Evolutionary conservation across 805 yeast genomes (phyloP).

Genomic region (Saccharomycodes ludwigii): DNA sequence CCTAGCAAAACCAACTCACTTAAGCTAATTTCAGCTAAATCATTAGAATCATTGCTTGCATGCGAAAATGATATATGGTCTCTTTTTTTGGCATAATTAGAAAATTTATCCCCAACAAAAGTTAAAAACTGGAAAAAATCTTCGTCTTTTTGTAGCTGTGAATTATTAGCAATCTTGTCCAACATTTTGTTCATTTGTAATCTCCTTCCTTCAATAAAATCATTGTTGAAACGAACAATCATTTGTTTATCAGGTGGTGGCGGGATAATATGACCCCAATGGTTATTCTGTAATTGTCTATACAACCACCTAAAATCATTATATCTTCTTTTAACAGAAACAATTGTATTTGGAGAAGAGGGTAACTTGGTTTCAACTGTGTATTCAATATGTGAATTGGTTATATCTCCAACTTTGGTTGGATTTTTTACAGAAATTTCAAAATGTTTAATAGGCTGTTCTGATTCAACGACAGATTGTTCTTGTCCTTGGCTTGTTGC

Average conservation of each 20-base stretch:
- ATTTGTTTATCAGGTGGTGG: slow-evolving; percentile 95
- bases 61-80: slow-evolving; percentile 47
- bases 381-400: slow-evolving; percentile 82
- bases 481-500: too few relatives aligned
- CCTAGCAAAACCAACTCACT: slow-evolving; percentile 23
- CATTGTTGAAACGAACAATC: slow-evolving; percentile 83
- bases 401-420: slow-evolving; percentile 77
- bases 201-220: slow-evolving; percentile 78
- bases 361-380: slow-evolving; percentile 55
- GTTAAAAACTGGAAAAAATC: slow-evolving; percentile 73
- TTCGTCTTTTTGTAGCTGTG: slow-evolving; percentile 49
- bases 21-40: slow-evolving; percentile 23
- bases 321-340: slow-evolving; percentile 68
- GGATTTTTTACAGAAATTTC: slow-evolving; percentile 82
- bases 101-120: slow-evolving; percentile 44
- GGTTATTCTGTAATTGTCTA: slow-evolving; percentile 71
- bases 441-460: too few relatives aligned
- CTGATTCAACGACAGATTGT: too few relatives aligned
- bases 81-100: slow-evolving; percentile 54
- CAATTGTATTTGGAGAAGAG: slow-evolving; percentile 25
- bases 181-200: slow-evolving; percentile 81
- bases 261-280: slow-evolving; percentile 85
- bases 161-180: slow-evolving; percentile 46
- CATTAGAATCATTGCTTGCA: slow-evolving; percentile 32
- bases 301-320: slow-evolving; percentile 91